Evolutionary conservation across 768 basidiomycete genomes (phyloP).

Genomic region (Peribolospora kevripleyi): DNA sequence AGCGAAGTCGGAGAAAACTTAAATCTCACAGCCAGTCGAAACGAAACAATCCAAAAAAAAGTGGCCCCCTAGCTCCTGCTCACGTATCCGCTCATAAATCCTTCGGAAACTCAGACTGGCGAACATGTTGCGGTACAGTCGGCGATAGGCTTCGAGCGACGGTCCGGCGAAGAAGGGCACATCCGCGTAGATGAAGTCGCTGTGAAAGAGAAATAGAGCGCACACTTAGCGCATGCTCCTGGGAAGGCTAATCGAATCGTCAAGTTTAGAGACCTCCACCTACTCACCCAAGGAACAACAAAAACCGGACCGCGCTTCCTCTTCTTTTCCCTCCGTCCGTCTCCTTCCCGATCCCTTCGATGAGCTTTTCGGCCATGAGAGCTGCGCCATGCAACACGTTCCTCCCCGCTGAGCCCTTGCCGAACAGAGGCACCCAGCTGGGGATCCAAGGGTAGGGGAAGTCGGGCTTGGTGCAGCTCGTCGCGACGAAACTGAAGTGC

Average conservation of each 20-base stretch:
- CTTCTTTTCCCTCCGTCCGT: no score
- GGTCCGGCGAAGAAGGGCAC: slow-evolving; percentile 38
- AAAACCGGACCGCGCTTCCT: slow-evolving; percentile 22
- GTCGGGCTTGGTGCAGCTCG: slow-evolving; percentile 43
- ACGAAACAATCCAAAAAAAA: not conserved
- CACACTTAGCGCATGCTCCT: not conserved
- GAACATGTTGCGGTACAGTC: slow-evolving; percentile 44
- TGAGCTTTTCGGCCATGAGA: slow-evolving; percentile 18
- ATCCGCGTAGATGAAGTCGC: slow-evolving; percentile 51
- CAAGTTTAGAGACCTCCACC: no score
- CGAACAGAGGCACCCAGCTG: slow-evolving; percentile 13
- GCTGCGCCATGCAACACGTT: slow-evolving; percentile 2
- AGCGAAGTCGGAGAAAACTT: not conserved
- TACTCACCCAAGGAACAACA: slow-evolving; percentile 34
- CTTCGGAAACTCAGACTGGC: slow-evolving; percentile 38
- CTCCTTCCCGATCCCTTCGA: slow-evolving; percentile 5
- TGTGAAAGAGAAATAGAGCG: not conserved
- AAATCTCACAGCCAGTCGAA: not conserved
- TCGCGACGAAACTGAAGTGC: slow-evolving; percentile 43
- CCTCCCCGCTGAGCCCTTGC: slow-evolving; percentile 7
- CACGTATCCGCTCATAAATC: slow-evolving; percentile 45
- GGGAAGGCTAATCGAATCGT: no score
- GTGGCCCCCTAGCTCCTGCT: slow-evolving; percentile 15
- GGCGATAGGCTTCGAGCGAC: slow-evolving; percentile 30
- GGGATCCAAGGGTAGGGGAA: slow-evolving; percentile 41